Conservation (phyloP, 495 filamentous ascomycete species). For the Neurospora intermedia region DNA sequence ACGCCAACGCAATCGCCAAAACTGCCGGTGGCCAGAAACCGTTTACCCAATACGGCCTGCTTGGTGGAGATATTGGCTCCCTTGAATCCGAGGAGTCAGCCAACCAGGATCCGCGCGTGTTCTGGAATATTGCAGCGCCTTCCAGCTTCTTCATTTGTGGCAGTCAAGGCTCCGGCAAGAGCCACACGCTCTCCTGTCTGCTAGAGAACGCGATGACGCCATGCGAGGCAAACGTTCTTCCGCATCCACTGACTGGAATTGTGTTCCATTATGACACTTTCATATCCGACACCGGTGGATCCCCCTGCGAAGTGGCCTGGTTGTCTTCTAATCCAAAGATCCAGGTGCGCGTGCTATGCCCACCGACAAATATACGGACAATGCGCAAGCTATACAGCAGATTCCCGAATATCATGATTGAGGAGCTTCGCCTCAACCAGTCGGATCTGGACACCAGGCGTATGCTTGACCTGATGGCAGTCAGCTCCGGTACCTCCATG, state of each 20-base stretch:
- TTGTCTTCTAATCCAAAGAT: conserved; percentile 44
- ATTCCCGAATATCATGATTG: conserved; percentile 38
- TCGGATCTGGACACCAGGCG: conserved; percentile 49
- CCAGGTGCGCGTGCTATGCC: conserved; percentile 51
- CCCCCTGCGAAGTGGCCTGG: conserved; percentile 59
- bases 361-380: conserved; percentile 45
- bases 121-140: conserved; percentile 57
- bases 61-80: conserved; percentile 22
- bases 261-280: conserved; percentile 62
- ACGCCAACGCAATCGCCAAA: conserved; percentile 7
- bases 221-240: conserved; percentile 25
- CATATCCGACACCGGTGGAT: conserved; percentile 39
- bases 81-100: neutral
- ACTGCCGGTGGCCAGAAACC: neutral
- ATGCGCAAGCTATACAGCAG: conserved; percentile 31
- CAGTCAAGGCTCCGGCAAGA: conserved; percentile 67
- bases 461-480: conserved; percentile 61
- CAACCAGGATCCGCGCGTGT: conserved; percentile 40
- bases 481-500: conserved; percentile 34
- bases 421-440: conserved; percentile 46
- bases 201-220: conserved; percentile 51
- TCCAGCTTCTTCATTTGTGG: conserved; percentile 69
- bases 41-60: conserved; percentile 32
- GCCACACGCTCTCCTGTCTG: conserved; percentile 60
- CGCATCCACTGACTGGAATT: conserved; percentile 48